Conservation (phyloP, 805 yeast genomes). For the Peterozyma xylosa region DNA sequence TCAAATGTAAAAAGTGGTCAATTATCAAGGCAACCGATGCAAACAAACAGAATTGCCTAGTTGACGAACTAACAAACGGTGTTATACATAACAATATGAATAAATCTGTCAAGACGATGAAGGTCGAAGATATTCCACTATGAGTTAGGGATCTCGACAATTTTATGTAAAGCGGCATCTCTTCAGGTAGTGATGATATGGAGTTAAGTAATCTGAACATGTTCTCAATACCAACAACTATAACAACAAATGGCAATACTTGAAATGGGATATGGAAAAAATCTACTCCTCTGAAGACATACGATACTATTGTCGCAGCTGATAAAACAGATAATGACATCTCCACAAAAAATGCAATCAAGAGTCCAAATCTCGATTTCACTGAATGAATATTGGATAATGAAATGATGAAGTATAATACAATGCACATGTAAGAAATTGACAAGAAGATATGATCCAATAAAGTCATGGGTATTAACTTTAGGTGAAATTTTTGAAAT, state of each 20-base stretch:
- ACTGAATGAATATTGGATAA: slow-evolving; percentile 33
- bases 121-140: slow-evolving; percentile 29
- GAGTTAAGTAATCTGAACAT: slow-evolving; percentile 36
- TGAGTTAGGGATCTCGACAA: slow-evolving; percentile 27
- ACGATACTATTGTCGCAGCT: slow-evolving; percentile 33
- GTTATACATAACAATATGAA: slow-evolving; percentile 16
- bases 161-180: slow-evolving; percentile 29
- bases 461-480: slow-evolving; percentile 13
- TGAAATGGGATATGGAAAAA: slow-evolving; percentile 30
- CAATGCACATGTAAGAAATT: slow-evolving; percentile 2
- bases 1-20: slow-evolving; percentile 54
- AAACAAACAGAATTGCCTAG: slow-evolving; percentile 36
- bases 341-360: slow-evolving; percentile 36
- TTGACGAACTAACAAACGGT: slow-evolving; percentile 20
- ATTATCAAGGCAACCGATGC: slow-evolving; percentile 39
- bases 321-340: slow-evolving; percentile 29
- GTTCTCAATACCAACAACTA: slow-evolving; percentile 38
- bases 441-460: slow-evolving; percentile 4
- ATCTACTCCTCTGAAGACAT: slow-evolving; percentile 24
- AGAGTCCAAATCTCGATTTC: slow-evolving; percentile 37
- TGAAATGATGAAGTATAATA: slow-evolving; percentile 26
- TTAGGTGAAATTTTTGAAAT: slow-evolving; percentile 10
- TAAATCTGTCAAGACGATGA: slow-evolving; percentile 23
- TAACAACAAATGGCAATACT: slow-evolving; percentile 31
- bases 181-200: slow-evolving; percentile 32